Evolutionary conservation across 139 green algal genomes (phyloP).

Genomic region (Closterium sp.): DNA sequence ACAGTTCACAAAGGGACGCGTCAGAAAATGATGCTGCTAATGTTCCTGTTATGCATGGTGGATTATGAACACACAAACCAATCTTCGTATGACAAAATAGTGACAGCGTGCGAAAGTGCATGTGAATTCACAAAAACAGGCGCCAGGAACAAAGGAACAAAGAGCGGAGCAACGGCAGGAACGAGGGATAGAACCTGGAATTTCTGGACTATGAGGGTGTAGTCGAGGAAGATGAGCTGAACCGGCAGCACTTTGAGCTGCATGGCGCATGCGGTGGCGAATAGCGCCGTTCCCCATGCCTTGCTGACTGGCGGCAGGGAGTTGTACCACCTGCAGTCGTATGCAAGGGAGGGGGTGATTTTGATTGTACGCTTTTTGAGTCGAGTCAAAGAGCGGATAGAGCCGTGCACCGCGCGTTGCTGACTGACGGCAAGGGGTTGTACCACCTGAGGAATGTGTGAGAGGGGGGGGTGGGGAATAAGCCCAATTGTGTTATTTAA

Average conservation of each 20-base stretch:
- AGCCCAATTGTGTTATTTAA: not conserved
- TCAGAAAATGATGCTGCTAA: no score
- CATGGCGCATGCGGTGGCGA: conserved; percentile 13
- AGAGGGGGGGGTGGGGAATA: not conserved
- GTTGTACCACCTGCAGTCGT: conserved; percentile 52
- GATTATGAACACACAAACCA: no score
- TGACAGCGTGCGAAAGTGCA: no score
- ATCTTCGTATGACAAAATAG: no score
- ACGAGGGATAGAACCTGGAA: conserved; percentile 56
- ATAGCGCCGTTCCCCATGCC: conserved; percentile 48
- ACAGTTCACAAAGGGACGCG: no score
- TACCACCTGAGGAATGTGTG: conserved; percentile 51
- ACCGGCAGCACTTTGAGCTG: conserved; percentile 50
- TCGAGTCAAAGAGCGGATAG: no score
- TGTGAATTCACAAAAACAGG: no score
- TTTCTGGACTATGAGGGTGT: conserved; percentile 49
- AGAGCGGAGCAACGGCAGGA: not conserved
- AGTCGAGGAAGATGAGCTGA: conserved; percentile 48
- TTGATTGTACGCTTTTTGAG: no score
- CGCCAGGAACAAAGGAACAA: not conserved
- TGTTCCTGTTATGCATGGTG: no score
- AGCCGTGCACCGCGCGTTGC: conserved; percentile 49
- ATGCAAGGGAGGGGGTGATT: no score
- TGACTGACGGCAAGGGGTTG: conserved; percentile 60
- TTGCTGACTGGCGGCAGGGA: conserved; percentile 63